Percentiles rank a stretch among this genome's conserved stretches.
Conservation (phyloP, 208 protist species). For the Acanthamoeba triangularis region DNA sequence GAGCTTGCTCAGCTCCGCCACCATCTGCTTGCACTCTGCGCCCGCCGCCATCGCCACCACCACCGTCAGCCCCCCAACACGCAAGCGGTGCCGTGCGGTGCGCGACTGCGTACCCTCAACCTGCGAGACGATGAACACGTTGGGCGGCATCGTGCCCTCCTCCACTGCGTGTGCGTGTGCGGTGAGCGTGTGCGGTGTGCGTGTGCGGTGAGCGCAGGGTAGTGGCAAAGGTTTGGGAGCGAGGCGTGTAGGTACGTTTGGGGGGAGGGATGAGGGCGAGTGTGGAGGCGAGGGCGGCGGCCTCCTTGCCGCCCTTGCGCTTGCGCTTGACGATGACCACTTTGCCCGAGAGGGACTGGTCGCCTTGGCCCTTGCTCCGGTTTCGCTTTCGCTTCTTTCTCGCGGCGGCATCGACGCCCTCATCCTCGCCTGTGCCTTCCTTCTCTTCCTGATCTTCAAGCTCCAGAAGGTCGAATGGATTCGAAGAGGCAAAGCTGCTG, state of each 20-base stretch:
- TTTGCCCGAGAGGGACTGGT: neutral
- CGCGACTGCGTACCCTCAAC: neutral
- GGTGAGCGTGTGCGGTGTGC: neutral
- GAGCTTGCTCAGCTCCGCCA: constrained; percentile 1
- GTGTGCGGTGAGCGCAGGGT: no score
- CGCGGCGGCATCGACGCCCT: neutral
- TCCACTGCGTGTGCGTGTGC: neutral
- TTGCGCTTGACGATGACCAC: constrained; percentile 25
- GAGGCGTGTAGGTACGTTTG: neutral
- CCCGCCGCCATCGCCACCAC: neutral
- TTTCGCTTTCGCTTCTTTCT: neutral
- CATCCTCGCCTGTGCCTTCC: neutral
- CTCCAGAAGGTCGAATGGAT: neutral
- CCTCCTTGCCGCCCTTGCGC: constrained; percentile 10
- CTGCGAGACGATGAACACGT: constrained; percentile 1
- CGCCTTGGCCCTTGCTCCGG: neutral
- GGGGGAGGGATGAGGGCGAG: constrained; percentile 19
- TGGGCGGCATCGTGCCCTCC: constrained; percentile 8
- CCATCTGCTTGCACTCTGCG: neutral
- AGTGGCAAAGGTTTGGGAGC: neutral
- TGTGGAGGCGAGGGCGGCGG: neutral
- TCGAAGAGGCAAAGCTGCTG: neutral
- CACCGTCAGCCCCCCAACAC: no score
- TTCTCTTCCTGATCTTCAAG: neutral
- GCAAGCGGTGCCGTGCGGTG: no score